Percentiles rank a stretch among this genome's conserved stretches.
Conservation (phyloP, 2,329 filamentous ascomycete species). For the Microsporum ferrugineum region DNA sequence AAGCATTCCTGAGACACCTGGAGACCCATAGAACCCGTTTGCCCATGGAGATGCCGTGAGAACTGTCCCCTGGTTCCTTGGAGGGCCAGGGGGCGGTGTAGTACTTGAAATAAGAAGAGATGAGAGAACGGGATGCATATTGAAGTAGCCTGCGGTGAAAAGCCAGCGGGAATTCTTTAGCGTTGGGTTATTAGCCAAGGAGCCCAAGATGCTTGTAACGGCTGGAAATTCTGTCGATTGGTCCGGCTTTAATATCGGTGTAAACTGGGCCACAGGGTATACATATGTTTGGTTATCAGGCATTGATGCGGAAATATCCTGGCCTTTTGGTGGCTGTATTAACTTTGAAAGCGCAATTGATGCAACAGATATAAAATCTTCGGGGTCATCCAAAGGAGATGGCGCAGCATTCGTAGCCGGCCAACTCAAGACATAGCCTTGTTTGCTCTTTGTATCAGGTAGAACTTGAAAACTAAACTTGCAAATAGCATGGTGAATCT, state of each 20-base stretch:
- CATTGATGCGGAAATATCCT: conserved; percentile 21
- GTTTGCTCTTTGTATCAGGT: conserved; percentile 38
- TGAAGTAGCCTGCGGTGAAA: conserved; percentile 97
- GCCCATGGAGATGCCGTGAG: conserved; percentile 87
- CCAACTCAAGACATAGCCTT: conserved; percentile 55
- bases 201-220: conserved; percentile 60
- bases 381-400: conserved; percentile 59
- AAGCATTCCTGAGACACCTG: conserved; percentile 77
- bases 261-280: conserved; percentile 80
- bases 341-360: conserved; percentile 56
- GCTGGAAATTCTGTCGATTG: conserved; percentile 81
- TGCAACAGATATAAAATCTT: conserved; percentile 58
- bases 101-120: conserved; percentile 65
- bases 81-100: conserved; percentile 22
- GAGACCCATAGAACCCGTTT: conserved; percentile 87
- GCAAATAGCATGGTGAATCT: conserved; percentile 64
- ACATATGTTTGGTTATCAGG: conserved; percentile 55
- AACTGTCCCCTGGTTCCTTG: conserved; percentile 55
- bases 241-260: conserved; percentile 66
- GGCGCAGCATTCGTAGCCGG: conserved; percentile 61
- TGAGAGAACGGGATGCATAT: conserved; percentile 77
- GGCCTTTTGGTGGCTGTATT: conserved; percentile 42
- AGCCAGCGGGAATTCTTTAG: conserved; percentile 72
- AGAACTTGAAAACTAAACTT: conserved; percentile 71
- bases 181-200: conserved; percentile 48